Conservation (phyloP, 192 early-diverging fungal genomes). For the Chytriomyces sp. region DNA sequence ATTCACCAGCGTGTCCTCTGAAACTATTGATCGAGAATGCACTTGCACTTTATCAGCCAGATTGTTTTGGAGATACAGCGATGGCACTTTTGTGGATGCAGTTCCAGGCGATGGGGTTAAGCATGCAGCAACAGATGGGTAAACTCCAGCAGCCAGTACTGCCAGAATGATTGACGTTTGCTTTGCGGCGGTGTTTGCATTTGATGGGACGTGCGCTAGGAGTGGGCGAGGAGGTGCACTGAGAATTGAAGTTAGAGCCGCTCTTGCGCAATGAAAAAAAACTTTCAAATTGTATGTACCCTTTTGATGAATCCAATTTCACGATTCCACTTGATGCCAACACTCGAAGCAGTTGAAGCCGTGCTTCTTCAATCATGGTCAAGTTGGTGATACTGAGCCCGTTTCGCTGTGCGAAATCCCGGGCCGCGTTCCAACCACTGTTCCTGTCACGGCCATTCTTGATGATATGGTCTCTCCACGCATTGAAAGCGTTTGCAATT, state of each 20-base stretch:
- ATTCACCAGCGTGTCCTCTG: background rate
- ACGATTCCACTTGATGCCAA: conserved; percentile 8
- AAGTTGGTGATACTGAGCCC: conserved; percentile 28
- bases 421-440: conserved; percentile 17
- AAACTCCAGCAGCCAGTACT: conserved; percentile 2
- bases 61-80: background rate
- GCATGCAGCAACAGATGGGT: conserved; percentile 10
- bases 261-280: background rate
- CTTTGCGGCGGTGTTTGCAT: background rate
- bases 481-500: conserved; percentile 28
- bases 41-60: background rate
- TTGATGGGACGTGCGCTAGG: background rate
- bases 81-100: background rate
- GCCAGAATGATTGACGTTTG: background rate
- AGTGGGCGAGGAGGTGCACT: conserved; percentile 1
- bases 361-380: conserved; percentile 27
- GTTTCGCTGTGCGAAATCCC: conserved; percentile 26
- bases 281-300: background rate
- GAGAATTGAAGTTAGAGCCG: background rate
- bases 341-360: conserved; percentile 20
- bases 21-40: background rate
- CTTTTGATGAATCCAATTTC: background rate
- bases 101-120: background rate
- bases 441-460: background rate
- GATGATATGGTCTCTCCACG: conserved; percentile 24